phyloP scores from a whole-genome alignment of 331 rosid species.

The Acacia concinna region DNA sequence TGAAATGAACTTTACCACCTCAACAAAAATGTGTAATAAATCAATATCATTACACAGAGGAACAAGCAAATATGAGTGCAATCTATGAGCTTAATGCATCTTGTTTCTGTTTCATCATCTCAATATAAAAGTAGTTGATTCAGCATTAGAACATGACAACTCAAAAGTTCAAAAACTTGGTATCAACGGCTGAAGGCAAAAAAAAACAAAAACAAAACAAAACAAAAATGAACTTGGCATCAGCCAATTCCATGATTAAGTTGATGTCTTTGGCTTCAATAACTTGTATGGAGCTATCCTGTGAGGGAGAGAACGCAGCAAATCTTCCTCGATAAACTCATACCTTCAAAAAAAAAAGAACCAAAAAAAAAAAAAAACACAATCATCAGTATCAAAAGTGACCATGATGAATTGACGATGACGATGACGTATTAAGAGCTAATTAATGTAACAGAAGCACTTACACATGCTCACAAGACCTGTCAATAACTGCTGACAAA shows the following conservation, averaged over 20 bases:
- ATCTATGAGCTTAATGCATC: too few species aligned
- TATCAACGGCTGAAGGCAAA: too few species aligned
- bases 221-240: too few species aligned
- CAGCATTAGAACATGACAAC: too few species aligned
- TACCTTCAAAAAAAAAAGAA: conserved; percentile 64
- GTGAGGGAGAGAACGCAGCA: conserved; percentile 68
- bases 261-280: background rate
- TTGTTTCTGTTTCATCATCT: background rate
- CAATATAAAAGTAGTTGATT: too few species aligned
- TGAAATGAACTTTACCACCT: too few species aligned
- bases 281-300: conserved; percentile 85
- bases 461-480: conserved; percentile 78
- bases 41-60: too few species aligned
- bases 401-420: background rate
- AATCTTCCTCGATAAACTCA: conserved; percentile 89
- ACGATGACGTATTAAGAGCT: background rate
- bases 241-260: background rate
- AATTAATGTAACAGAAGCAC: conserved; percentile 10
- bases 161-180: too few species aligned
- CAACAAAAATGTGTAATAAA: too few species aligned
- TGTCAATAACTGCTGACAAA: conserved; percentile 61
- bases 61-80: too few species aligned
- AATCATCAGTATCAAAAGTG: conserved; percentile 24
- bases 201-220: too few species aligned
- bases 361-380: background rate